These are phyloP conservation scores for Podila verticillata DNA, from an alignment of 192 early-diverging fungal genomes.

Conservation along the genomic window DNA sequence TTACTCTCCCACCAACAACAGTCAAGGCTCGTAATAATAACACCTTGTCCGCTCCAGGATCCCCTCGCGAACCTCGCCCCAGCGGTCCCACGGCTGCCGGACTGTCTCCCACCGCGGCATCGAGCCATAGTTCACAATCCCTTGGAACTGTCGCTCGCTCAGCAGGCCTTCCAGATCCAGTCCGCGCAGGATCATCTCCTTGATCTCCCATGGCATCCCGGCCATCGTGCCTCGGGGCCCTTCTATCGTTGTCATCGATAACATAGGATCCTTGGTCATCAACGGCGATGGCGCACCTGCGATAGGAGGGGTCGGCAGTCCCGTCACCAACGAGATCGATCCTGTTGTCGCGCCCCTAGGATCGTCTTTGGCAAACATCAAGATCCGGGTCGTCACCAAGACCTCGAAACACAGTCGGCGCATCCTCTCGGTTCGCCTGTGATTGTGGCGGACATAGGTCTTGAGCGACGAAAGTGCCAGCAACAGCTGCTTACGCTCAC, in stretches of 20 bases:
- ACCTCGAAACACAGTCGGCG: slow-evolving; percentile 36
- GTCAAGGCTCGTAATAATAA: slow-evolving; percentile 41
- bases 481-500: slow-evolving; percentile 14
- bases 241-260: not conserved
- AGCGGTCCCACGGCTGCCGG: slow-evolving; percentile 40
- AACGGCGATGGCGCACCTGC: not conserved
- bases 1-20: not conserved
- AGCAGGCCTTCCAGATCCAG: slow-evolving; percentile 31
- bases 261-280: not conserved
- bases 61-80: slow-evolving; percentile 40
- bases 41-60: slow-evolving; percentile 34
- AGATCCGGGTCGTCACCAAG: slow-evolving; percentile 10
- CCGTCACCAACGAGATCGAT: not conserved
- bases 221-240: slow-evolving; percentile 24
- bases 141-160: slow-evolving; percentile 44
- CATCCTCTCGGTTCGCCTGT: slow-evolving; percentile 16
- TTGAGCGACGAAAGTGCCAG: slow-evolving; percentile 13
- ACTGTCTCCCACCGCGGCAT: slow-evolving; percentile 23
- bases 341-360: not conserved
- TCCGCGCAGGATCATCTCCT: slow-evolving; percentile 39
- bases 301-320: not conserved
- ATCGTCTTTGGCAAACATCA: slow-evolving; percentile 45
- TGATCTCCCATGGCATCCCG: slow-evolving; percentile 36
- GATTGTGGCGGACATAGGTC: slow-evolving; percentile 42
- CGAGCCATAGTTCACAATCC: slow-evolving; percentile 21